Conservation (phyloP, 345 rosid species). For the Eucalyptus brandiana region DNA sequence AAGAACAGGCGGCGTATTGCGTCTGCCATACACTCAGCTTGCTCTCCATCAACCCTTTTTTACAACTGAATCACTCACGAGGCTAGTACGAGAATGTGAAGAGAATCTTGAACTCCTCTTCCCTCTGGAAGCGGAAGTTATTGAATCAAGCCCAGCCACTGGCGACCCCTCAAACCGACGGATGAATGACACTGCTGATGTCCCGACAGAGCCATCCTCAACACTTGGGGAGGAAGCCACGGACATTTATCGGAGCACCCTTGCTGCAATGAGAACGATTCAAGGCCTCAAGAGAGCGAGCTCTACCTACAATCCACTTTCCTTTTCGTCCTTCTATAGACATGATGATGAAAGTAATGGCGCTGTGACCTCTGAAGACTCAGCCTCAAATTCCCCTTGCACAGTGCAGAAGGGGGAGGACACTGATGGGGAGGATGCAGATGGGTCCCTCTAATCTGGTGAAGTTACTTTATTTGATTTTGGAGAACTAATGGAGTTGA, state of each 20-base stretch:
- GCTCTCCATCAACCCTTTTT: slow-evolving; percentile 85
- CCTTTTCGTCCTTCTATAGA: slow-evolving; percentile 45
- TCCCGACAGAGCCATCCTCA: slow-evolving; percentile 22
- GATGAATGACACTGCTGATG: slow-evolving; percentile 5
- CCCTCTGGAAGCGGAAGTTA: slow-evolving; percentile 79
- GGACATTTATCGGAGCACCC: slow-evolving; percentile 75
- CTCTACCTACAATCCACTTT: slow-evolving; percentile 77
- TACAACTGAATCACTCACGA: slow-evolving; percentile 68
- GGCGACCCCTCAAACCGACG: slow-evolving; percentile 1
- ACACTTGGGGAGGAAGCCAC: slow-evolving; percentile 49
- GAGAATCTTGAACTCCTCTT: slow-evolving; percentile 86
- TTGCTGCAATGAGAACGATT: slow-evolving; percentile 92
- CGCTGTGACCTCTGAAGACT: slow-evolving; percentile 62
- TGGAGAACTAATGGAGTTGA: background rate
- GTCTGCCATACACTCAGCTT: slow-evolving; percentile 70
- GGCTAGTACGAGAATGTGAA: slow-evolving; percentile 82
- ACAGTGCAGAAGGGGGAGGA: slow-evolving; percentile 20
- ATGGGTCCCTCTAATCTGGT: background rate
- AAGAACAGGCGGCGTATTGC: slow-evolving; percentile 71
- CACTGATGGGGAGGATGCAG: slow-evolving; percentile 28
- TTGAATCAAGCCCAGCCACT: slow-evolving; percentile 28
- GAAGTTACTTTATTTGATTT: slow-evolving; percentile 42
- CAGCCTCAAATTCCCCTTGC: slow-evolving; percentile 38
- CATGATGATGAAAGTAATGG: slow-evolving; percentile 49
- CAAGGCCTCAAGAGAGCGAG: slow-evolving; percentile 80